Evolutionary conservation across 208 protist genomes (phyloP).

Genomic region (Leishmania mexicana): DNA sequence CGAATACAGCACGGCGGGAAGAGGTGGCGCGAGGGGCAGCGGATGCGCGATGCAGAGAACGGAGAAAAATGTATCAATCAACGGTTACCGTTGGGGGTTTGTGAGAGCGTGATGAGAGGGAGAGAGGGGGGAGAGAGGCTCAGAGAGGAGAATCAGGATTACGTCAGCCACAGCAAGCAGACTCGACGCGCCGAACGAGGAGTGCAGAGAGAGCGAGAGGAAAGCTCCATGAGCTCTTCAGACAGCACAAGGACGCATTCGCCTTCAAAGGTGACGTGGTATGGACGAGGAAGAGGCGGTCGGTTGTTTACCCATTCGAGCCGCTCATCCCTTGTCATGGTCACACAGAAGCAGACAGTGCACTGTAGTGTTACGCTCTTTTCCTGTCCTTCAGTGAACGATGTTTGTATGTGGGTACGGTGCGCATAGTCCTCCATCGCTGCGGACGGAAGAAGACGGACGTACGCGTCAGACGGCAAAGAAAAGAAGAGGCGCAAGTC

Average conservation of each 20-base stretch:
- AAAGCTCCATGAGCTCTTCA: not conserved
- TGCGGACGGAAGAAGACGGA: not conserved
- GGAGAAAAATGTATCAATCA: not conserved
- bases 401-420: not conserved
- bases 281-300: not conserved
- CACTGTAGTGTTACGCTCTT: not conserved
- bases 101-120: not conserved
- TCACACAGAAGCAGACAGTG: not conserved
- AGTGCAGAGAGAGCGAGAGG: not conserved
- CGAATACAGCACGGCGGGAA: not conserved
- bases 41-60: not conserved
- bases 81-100: not conserved
- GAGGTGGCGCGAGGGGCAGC: not conserved
- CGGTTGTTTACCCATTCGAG: not conserved
- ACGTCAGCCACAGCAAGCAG: not conserved
- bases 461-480: not conserved
- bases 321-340: not conserved
- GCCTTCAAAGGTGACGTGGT: conserved; percentile 68
- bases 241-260: not conserved
- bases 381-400: not conserved
- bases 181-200: not conserved
- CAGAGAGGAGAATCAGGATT: not conserved
- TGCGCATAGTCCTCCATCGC: not conserved
- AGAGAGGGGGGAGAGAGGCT: not conserved
- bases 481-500: not conserved